Percentiles rank a stretch among this genome's conserved stretches.
phyloP scores from a whole-genome alignment of 2,329 filamentous ascomycete species.

The Nigrograna mackinnonii region DNA sequence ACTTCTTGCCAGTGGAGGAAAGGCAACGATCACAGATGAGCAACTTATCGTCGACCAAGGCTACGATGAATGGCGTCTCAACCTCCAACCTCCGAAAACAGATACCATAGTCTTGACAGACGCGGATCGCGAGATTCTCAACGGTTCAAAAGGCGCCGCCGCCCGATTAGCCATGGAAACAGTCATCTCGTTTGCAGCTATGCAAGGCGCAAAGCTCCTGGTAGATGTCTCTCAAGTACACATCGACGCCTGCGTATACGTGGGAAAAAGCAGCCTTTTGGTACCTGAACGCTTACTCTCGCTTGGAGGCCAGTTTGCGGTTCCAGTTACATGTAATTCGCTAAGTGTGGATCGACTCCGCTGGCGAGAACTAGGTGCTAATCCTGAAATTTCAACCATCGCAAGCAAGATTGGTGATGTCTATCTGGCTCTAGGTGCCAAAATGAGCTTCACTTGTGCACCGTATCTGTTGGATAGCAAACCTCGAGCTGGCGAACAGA shows the following conservation, averaged over 20 bases:
- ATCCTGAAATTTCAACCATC: constrained; percentile 28
- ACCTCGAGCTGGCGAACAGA: constrained; percentile 42
- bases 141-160: constrained; percentile 37
- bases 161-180: constrained; percentile 43
- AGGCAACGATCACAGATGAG: neutral
- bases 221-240: constrained; percentile 47
- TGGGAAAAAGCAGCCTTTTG: constrained; percentile 41
- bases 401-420: constrained; percentile 40
- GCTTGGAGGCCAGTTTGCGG: constrained; percentile 38
- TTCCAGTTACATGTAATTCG: constrained; percentile 48
- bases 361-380: constrained; percentile 43
- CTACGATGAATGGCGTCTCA: neutral
- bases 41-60: neutral
- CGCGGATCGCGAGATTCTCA: neutral
- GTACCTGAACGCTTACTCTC: constrained; percentile 42
- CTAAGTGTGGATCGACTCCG: constrained; percentile 48
- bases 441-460: constrained; percentile 48
- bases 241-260: constrained; percentile 48
- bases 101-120: neutral
- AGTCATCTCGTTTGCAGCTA: constrained; percentile 39
- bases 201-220: constrained; percentile 30
- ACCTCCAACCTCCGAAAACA: no score
- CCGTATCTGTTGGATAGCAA: constrained; percentile 46
- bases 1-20: constrained; percentile 13
- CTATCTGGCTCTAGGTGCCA: constrained; percentile 47